Percentiles rank a stretch among this genome's conserved stretches.
Conservation (phyloP, 192 early-diverging fungal species). For the Linnemannia elongata region DNA sequence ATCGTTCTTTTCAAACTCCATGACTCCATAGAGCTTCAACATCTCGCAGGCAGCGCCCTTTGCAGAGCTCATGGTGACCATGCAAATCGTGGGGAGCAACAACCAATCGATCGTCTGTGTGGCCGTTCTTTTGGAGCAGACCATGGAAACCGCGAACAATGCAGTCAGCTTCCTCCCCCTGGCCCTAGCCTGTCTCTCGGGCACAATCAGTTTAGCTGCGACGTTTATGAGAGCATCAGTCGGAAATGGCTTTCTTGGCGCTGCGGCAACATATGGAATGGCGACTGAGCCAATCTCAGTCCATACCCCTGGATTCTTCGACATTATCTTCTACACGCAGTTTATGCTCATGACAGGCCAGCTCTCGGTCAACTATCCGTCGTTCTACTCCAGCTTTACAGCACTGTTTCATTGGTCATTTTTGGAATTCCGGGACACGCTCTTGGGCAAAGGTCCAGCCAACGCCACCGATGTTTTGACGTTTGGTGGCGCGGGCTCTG, state of each 20-base stretch:
- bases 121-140: conserved; percentile 40
- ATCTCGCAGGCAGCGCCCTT: conserved; percentile 41
- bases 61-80: conserved; percentile 42
- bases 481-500: conserved; percentile 45
- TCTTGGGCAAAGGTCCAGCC: conserved; percentile 34
- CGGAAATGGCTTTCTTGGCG: conserved; percentile 48
- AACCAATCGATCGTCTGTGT: conserved; percentile 53
- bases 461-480: conserved; percentile 44
- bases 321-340: conserved; percentile 64
- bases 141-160: conserved; percentile 26
- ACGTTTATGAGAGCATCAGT: conserved; percentile 43
- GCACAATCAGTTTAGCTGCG: conserved; percentile 33
- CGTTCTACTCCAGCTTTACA: conserved; percentile 62
- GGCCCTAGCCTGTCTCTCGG: conserved; percentile 34
- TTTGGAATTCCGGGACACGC: conserved; percentile 40
- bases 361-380: conserved; percentile 63
- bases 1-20: background rate
- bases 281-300: conserved; percentile 44
- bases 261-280: conserved; percentile 41
- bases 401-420: conserved; percentile 64
- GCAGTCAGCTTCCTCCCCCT: conserved; percentile 38
- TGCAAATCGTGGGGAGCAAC: conserved; percentile 45
- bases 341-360: conserved; percentile 63
- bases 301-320: conserved; percentile 67
- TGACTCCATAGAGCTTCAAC: conserved; percentile 31